Evolutionary conservation across 306 rosid species (phyloP).

Genomic region (Cercis canadensis): DNA sequence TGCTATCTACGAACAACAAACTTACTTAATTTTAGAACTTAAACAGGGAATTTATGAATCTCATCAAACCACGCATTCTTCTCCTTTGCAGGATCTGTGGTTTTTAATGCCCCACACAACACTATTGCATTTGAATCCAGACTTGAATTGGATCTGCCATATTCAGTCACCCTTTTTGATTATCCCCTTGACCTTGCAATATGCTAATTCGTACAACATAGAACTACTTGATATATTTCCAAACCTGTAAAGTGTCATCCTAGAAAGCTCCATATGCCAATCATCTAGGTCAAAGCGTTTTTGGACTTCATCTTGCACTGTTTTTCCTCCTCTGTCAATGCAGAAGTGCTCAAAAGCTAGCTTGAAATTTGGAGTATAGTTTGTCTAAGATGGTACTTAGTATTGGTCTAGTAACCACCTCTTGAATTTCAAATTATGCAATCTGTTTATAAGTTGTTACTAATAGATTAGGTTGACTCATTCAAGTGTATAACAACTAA

Average conservation of each 20-base stretch:
- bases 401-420: no score
- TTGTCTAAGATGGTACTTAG: background rate
- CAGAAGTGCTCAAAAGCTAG: background rate
- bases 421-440: no score
- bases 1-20: no score
- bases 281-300: background rate
- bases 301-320: background rate
- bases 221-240: background rate
- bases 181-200: background rate
- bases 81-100: background rate
- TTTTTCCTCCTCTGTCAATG: background rate
- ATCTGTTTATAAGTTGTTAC: no score
- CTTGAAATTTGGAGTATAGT: background rate
- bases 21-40: no score
- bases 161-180: background rate
- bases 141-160: background rate
- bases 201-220: background rate
- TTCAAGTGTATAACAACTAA: no score
- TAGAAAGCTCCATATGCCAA: background rate
- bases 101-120: background rate
- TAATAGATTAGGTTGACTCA: no score
- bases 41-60: background rate
- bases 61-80: background rate
- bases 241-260: slow-evolving; percentile 1
- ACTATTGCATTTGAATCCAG: background rate